Base-by-base conservation (phyloP, 805 yeast species). In the Metschnikowia santaceciliae region DNA sequence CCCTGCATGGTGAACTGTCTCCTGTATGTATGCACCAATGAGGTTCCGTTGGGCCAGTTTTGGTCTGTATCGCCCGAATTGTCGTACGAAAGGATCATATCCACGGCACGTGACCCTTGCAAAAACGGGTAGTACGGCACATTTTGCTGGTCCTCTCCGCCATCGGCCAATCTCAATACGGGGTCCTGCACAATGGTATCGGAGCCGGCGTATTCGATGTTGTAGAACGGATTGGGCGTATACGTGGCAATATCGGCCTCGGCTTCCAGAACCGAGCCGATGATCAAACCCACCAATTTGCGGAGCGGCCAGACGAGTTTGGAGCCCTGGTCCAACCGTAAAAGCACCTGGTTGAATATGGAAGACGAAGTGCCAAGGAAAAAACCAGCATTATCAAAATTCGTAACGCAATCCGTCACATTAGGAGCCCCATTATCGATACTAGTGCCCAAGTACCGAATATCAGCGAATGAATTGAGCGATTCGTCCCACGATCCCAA, bases 311-410 rank as follows among this genome's bases (percentile, higher is more conserved):
- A 49, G n/a, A 40, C 49, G 15, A 55, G 32, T 33, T 42, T 20
- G 38, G 58, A 45, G 22, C 60, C 61, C 19, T 81, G 64, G 63
- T 85, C 82, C 51, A 86, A 65, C 56, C 77, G 76, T 42, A 85
- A 66, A 17, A 88, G 62, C 47, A 84, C 72, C 64, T 82, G 83
- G 63, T 87, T 89, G 74, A 90, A 90, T 44, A 90, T 68, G 1
- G 92, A 76, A 2, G 96, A 86, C 1, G 96, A 88, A 6, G 96
- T 84, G 36, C 95, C 96, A 69, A 88, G 72, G 32, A 88, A 70
- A 62, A 81, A 90, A 6, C 96, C 95, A 6, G 88, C 74, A 45
- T 71, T 71, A 49, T 70, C 75, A 53, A 59, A 69, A 38, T 65
- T 65, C 4, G 61, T 64, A 13, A 63, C 58, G 44, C 76, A 71